Base-by-base conservation (phyloP, 176 grass and related monocot species). In the Elymus sibiricus region DNA sequence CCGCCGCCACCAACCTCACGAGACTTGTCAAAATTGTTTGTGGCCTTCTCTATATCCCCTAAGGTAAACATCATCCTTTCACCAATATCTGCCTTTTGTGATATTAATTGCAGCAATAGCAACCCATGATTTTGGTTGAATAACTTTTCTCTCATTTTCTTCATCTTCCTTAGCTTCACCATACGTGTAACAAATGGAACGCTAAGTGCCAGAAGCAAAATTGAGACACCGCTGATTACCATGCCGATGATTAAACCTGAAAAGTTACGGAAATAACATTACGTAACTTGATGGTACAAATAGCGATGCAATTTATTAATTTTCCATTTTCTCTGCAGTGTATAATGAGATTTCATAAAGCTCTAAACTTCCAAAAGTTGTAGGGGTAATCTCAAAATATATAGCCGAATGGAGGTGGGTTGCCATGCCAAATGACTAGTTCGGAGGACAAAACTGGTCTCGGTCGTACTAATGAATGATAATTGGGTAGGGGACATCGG, bases 81-180 rank as follows among this genome's bases (percentile, higher is more conserved):
- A 55, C 74, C 89, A 77, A 89, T 87, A 34, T 91, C 80, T 28
- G 82, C 37, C 4, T 87, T 78, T 5, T 64, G 81, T 5, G 79
- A 86, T 31, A 94, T 82, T 49, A 94, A 44, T 25, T 84, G 83
- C 15, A 89, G 79, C 63, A 94, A 65, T 1, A 94, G 27, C 42
- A 89, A 38, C 0, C 92, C 92, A 32, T 78, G 89, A 60, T 94
- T 94, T 67, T 94, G 89, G 1, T 87, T 82, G 40, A 91, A 89
- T 61, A 64, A 77, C 22, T 73, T 89, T 12, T 89, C 78, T 77
- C 80, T 91, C 14, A 66, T 37, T 29, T 68, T 89, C n/a, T 59
- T 94, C 9, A 25, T 26, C 46, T 83, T 89, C 4, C 60, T 29
- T 22, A 69, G 15, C 60, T 86, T 91, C 21, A 91, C 34, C 31